Evolutionary conservation across 1,284 basidiomycete species (phyloP).

Genomic region (Gomphus sp.): DNA sequence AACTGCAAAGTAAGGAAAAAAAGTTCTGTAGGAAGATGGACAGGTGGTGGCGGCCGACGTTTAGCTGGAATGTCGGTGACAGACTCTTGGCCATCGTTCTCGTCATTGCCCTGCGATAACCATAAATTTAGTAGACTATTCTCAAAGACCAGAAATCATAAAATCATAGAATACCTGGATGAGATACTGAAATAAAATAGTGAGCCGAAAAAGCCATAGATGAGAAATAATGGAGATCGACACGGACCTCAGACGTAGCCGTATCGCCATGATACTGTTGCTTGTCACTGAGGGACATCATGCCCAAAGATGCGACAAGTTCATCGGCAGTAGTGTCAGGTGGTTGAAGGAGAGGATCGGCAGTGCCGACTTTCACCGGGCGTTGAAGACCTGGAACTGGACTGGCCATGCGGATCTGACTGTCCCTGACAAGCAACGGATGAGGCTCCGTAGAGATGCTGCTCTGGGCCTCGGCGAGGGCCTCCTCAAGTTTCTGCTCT

Average conservation of each 20-base stretch:
- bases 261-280: slow-evolving; percentile 58
- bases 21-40: slow-evolving; percentile 2
- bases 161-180: background rate
- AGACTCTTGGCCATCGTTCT: background rate
- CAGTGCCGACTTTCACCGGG: background rate
- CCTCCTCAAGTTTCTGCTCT: slow-evolving; percentile 1
- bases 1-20: slow-evolving; percentile 1
- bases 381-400: slow-evolving; percentile 7
- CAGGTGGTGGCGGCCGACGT: slow-evolving; percentile 2
- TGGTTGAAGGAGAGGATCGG: background rate
- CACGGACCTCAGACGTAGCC: slow-evolving; percentile 7
- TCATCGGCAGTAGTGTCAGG: slow-evolving; percentile 4
- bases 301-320: slow-evolving; percentile 26
- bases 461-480: slow-evolving; percentile 5
- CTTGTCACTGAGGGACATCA: slow-evolving; percentile 73
- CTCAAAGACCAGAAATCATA: background rate
- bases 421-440: slow-evolving; percentile 7
- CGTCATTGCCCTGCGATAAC: background rate
- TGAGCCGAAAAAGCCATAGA: background rate
- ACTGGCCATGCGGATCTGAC: slow-evolving; percentile 8
- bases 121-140: background rate
- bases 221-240: background rate
- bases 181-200: background rate
- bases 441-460: slow-evolving; percentile 3
- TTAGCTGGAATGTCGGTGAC: slow-evolving; percentile 2